Percentiles rank a stretch among this genome's conserved stretches.
Evolutionary conservation across 2,329 filamentous ascomycete species (phyloP).

Genomic region (Diaporthe capsici): DNA sequence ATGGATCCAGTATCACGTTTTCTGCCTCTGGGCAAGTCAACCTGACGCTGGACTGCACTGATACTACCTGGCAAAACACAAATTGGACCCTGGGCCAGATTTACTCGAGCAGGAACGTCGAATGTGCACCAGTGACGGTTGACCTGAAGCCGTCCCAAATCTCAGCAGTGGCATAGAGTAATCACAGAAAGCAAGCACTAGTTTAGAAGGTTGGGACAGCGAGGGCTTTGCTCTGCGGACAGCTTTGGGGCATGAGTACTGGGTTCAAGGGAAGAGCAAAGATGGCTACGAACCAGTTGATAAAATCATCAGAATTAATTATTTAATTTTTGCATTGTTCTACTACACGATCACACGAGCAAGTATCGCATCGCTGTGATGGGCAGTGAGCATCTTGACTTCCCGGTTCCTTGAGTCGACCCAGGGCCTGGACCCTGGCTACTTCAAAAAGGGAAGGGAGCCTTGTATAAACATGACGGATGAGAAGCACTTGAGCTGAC

Average conservation of each 20-base stretch:
- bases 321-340: neutral
- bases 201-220: neutral
- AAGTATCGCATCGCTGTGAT: neutral
- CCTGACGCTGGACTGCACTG: conserved; percentile 53
- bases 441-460: neutral
- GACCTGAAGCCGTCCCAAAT: conserved; percentile 52
- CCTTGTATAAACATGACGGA: neutral
- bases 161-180: conserved; percentile 52
- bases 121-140: conserved; percentile 51
- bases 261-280: neutral
- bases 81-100: conserved; percentile 57
- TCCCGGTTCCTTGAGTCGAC: too few species aligned
- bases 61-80: conserved; percentile 53
- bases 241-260: neutral
- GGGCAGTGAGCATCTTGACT: neutral
- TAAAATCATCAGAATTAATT: neutral
- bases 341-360: neutral
- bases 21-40: conserved; percentile 51
- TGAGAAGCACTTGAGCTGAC: neutral
- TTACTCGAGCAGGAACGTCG: conserved; percentile 54
- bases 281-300: neutral
- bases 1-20: conserved; percentile 49
- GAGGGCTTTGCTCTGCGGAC: neutral
- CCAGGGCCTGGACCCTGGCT: neutral
- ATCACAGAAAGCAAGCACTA: neutral